These are phyloP conservation scores for Aureobasidium sp. DNA, from an alignment of 2,329 filamentous ascomycete genomes.

Conservation along the genomic window DNA sequence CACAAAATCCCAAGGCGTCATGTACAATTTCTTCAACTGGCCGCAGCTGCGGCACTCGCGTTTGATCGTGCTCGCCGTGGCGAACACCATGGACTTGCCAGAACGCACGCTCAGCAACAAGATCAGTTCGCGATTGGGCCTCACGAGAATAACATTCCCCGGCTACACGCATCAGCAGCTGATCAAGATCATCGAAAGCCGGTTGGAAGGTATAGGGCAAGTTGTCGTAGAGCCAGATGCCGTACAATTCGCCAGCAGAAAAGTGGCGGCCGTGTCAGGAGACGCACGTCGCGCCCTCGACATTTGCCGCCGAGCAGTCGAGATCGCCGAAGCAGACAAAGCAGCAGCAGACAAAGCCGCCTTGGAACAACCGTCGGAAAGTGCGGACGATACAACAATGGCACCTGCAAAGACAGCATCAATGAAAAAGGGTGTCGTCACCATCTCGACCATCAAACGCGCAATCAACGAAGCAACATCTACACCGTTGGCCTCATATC, in stretches of 20 bases:
- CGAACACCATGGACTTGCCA: slow-evolving; percentile 97
- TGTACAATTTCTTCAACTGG: slow-evolving; percentile 99
- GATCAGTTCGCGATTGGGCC: slow-evolving; percentile 76
- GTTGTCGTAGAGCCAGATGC: slow-evolving; percentile 89
- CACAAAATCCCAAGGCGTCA: slow-evolving; percentile 97
- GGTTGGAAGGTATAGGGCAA: slow-evolving; percentile 72
- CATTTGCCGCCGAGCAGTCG: slow-evolving; percentile 90
- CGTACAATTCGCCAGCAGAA: slow-evolving; percentile 90
- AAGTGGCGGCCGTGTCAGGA: slow-evolving; percentile 92
- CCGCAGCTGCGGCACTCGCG: slow-evolving; percentile 83
- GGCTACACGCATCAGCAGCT: slow-evolving; percentile 96
- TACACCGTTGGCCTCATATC: slow-evolving; percentile 82
- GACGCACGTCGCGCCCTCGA: slow-evolving; percentile 89
- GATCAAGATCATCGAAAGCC: slow-evolving; percentile 95
- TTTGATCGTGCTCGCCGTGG: slow-evolving; percentile 91
- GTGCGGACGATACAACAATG: slow-evolving; percentile 23
- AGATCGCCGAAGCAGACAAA: slow-evolving; percentile 78
- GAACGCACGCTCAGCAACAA: slow-evolving; percentile 97
- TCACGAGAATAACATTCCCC: slow-evolving; percentile 93
- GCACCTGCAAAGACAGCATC: not conserved
- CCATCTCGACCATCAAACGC: slow-evolving; percentile 85
- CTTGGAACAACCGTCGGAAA: slow-evolving; percentile 24
- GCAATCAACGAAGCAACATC: slow-evolving; percentile 94
- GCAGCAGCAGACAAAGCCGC: slow-evolving; percentile 29
- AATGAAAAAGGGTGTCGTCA: slow-evolving; percentile 55